Percentiles rank a stretch among this genome's conserved stretches.
Conservation (phyloP, 768 basidiomycete species). For the Tricholomella constricta region DNA sequence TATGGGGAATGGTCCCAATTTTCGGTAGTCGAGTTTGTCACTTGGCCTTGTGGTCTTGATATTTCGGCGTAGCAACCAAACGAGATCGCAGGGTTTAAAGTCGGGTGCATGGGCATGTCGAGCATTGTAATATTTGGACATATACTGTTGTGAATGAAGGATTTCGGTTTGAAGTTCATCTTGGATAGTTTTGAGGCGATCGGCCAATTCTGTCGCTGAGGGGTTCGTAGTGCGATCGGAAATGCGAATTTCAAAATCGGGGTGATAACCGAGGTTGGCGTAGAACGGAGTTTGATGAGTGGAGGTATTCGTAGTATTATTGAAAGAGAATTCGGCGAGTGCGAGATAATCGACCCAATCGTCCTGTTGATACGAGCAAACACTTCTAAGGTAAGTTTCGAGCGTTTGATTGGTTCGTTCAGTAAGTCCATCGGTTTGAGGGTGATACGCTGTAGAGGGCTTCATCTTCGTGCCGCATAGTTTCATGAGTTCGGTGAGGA, state of each 20-base stretch:
- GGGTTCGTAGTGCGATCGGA: constrained; percentile 30
- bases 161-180: constrained; percentile 34
- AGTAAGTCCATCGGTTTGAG: no score
- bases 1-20: constrained; percentile 21
- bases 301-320: no score
- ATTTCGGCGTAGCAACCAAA: no score
- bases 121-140: no score
- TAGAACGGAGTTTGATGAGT: constrained; percentile 32
- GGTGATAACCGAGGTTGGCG: constrained; percentile 21
- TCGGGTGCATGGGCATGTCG: no score
- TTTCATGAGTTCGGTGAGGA: no score
- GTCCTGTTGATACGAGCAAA: constrained; percentile 38
- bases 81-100: no score
- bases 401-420: no score
- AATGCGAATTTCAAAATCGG: constrained; percentile 26
- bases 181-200: constrained; percentile 31
- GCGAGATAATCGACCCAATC: constrained; percentile 23
- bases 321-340: constrained; percentile 43
- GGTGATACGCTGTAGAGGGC: no score
- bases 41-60: no score
- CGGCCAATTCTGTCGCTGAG: constrained; percentile 31
- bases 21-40: no score
- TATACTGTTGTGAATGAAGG: constrained; percentile 21
- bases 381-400: constrained; percentile 34
- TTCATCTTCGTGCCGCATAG: no score